These are phyloP conservation scores for Heliamphora ciliata DNA, from an alignment of 179 eudicot species.

Conservation along the genomic window DNA sequence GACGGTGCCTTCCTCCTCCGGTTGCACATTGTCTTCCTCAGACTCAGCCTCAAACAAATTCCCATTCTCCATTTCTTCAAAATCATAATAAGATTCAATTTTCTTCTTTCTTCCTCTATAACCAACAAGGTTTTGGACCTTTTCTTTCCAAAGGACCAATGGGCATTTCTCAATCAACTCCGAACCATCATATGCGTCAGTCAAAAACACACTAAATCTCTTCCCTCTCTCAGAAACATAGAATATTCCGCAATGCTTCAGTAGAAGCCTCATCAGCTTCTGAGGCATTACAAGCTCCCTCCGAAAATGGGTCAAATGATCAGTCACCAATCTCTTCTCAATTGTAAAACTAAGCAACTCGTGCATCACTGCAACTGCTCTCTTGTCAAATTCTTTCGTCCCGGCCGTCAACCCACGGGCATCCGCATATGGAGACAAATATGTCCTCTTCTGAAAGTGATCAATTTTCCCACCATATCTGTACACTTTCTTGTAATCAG, in stretches of 20 bases:
- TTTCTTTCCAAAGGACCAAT: constrained; percentile 83
- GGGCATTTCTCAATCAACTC: constrained; percentile 75
- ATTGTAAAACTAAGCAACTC: constrained; percentile 85
- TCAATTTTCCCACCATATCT: constrained; percentile 58
- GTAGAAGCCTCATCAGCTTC: constrained; percentile 81
- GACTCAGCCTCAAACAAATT: constrained; percentile 45
- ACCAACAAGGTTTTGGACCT: constrained; percentile 59
- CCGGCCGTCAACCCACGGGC: constrained; percentile 58
- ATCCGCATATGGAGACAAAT: constrained; percentile 86
- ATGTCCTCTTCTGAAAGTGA: constrained; percentile 63
- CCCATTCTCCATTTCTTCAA: constrained; percentile 42
- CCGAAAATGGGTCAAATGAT: constrained; percentile 83
- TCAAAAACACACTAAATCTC: constrained; percentile 80
- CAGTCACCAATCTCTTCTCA: constrained; percentile 88
- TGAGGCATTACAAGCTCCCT: constrained; percentile 86
- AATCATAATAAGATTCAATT: constrained; percentile 44
- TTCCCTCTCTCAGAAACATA: constrained; percentile 97
- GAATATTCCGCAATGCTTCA: constrained; percentile 89
- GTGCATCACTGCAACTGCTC: constrained; percentile 89
- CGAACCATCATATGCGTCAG: constrained; percentile 72
- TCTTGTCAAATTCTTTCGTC: constrained; percentile 75
- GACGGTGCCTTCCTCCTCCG: constrained; percentile 26
- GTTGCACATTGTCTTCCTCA: constrained; percentile 44
- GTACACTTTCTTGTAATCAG: constrained; percentile 53
- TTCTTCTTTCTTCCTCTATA: constrained; percentile 61